Percentiles rank a stretch among this genome's conserved stretches.
Conservation (phyloP, 2,329 filamentous ascomycete species). For the Paecilomyces variotii region DNA sequence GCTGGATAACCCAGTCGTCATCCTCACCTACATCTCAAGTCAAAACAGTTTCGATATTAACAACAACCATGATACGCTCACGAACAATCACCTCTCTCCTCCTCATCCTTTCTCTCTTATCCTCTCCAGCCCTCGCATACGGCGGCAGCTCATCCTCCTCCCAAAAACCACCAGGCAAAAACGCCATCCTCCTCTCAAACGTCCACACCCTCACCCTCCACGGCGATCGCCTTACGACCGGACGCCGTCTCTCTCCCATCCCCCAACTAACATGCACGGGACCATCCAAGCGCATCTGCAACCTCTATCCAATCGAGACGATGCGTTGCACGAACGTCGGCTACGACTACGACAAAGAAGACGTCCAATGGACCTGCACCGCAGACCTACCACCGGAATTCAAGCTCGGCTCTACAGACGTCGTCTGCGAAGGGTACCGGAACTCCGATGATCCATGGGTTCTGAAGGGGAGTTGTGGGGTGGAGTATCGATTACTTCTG, state of each 20-base stretch:
- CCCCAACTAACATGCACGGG: slow-evolving; percentile 75
- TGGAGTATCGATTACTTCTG: slow-evolving; percentile 75
- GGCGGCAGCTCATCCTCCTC: slow-evolving; percentile 16
- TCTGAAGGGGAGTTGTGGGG: slow-evolving; percentile 85
- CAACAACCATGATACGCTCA: not conserved
- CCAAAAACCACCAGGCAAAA: slow-evolving; percentile 24
- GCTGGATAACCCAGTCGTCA: not conserved
- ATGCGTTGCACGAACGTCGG: slow-evolving; percentile 90
- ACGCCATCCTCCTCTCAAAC: slow-evolving; percentile 54
- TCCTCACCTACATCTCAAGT: not conserved
- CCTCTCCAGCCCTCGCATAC: slow-evolving; percentile 9
- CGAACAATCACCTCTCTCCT: not conserved
- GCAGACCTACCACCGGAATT: slow-evolving; percentile 54
- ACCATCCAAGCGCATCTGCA: slow-evolving; percentile 51
- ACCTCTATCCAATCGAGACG: slow-evolving; percentile 64
- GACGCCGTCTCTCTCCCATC: slow-evolving; percentile 66
- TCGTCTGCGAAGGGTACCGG: slow-evolving; percentile 84
- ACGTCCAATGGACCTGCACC: slow-evolving; percentile 89
- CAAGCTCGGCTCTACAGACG: slow-evolving; percentile 77
- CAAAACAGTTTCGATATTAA: not conserved
- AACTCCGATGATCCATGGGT: slow-evolving; percentile 71
- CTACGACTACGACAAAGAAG: slow-evolving; percentile 65
- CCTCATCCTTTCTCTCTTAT: slow-evolving; percentile 9
- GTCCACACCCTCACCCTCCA: slow-evolving; percentile 75
- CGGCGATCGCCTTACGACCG: slow-evolving; percentile 57